Conservation (phyloP, 176 grass and related monocot species). For the Sorghum bicolor region DNA sequence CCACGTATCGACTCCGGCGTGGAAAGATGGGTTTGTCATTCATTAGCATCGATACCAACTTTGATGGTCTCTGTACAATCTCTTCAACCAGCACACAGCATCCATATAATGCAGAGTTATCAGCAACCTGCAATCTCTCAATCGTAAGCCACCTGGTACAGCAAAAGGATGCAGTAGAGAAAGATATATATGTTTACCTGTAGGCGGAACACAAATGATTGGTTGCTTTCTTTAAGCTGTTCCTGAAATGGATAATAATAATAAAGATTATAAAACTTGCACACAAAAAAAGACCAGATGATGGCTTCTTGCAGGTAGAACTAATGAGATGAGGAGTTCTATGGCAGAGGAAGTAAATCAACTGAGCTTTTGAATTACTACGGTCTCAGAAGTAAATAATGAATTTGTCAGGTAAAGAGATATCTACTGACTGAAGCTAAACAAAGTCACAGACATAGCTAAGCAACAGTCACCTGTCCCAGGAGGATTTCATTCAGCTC, state of each 20-base stretch:
- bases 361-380: neutral
- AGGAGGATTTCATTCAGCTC: constrained; percentile 97
- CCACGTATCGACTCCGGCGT: constrained; percentile 72
- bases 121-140: constrained; percentile 65
- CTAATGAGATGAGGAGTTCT: neutral
- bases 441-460: constrained; percentile 1
- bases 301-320: constrained; percentile 12
- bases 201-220: constrained; percentile 96
- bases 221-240: constrained; percentile 93
- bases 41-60: constrained; percentile 78
- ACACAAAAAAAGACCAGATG: constrained; percentile 19
- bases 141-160: constrained; percentile 34
- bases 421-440: neutral
- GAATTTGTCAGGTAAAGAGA: neutral
- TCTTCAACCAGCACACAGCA: constrained; percentile 97
- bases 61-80: constrained; percentile 88
- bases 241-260: constrained; percentile 63
- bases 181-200: constrained; percentile 60
- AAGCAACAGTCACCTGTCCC: constrained; percentile 76
- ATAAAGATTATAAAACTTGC: constrained; percentile 3
- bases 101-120: constrained; percentile 94
- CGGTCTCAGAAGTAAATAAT: neutral
- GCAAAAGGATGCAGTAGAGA: neutral
- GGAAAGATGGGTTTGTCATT: constrained; percentile 51
- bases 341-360: constrained; percentile 3